Evolutionary conservation across 2,329 filamentous ascomycete genomes (phyloP), one percentile per base, ranked within the genome.

Genomic region (Pyrenochaeta sp.): DNA sequence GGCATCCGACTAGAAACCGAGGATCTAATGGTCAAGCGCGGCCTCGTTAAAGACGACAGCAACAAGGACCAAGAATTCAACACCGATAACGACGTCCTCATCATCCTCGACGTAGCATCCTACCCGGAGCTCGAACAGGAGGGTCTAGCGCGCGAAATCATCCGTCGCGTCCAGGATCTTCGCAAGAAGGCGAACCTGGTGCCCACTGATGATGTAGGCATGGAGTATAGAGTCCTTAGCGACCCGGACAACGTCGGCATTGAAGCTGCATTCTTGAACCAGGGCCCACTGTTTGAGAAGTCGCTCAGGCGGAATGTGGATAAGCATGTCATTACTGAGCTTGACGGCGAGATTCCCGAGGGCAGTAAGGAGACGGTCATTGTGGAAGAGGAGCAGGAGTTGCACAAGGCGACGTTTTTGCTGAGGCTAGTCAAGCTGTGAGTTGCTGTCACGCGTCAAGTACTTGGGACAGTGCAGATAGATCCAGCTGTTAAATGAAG

Each of bases 111-210:
- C 65, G 83, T 84, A 2, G 85, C 86, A 45, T 77, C 90, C 17
- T 88, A 97, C 67, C 85, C 91, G 0, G 91, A 96, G 66, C 79
- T 99, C 23, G 88, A 88, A 32, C 84, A 92, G 55, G 92, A 97
- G 72, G 94, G 92, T 41, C 74, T 99, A 40, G 93, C 89, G 1
- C 83, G 94, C 61, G 94, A 97, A 73, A 87, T 99, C 55, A 88
- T 99, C 77, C 88, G 96, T 71, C 86, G 93, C 27, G 88, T 99
- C 15, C 94, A 99, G 75, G 84, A 89, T 57, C 79, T 97, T 51
- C 86, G 94, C 55, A 99, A 99, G 83, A 94, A 94, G 77, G 92
- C 92, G 6, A 90, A 90, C 1, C 79, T 99, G 38, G 84, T 92
- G 53, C 85, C 91, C 1, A 97, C 93, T 0, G 94, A 99, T 65